A percentile compares a stretch with the other conserved stretches of the same genome.
Conservation (phyloP, 805 yeast genomes). For the Wickerhamomyces bisporus region DNA sequence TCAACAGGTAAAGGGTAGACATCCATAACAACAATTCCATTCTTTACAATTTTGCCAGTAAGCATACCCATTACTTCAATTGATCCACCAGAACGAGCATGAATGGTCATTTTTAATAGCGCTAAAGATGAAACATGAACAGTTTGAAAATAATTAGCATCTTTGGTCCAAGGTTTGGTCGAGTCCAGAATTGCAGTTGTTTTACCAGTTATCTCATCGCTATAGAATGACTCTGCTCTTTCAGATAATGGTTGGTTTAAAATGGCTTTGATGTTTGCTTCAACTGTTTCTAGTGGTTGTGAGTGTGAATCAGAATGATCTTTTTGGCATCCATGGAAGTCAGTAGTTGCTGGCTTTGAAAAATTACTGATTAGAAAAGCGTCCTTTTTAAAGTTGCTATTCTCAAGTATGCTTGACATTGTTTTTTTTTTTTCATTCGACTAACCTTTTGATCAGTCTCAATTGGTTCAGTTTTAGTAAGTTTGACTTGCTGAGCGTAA, state of each 20-base stretch:
- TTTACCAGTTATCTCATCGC: conserved; percentile 7
- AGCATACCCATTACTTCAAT: conserved; percentile 96
- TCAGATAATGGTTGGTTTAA: conserved; percentile 11
- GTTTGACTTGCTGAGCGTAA: too few relatives aligned
- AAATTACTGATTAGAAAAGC: conserved; percentile 7
- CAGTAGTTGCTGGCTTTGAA: neutral
- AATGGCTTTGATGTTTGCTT: conserved; percentile 13
- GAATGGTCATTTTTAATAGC: conserved; percentile 66
- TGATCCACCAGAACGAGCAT: conserved; percentile 78
- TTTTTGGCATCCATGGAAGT: too few relatives aligned
- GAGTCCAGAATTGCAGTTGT: conserved; percentile 13
- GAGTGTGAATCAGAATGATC: neutral
- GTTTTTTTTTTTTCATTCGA: neutral
- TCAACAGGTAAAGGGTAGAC: conserved; percentile 86
- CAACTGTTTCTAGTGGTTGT: conserved; percentile 7
- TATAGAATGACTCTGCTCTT: conserved; percentile 14
- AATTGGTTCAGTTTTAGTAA: too few relatives aligned
- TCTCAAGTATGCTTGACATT: conserved; percentile 2
- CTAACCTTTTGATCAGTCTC: neutral
- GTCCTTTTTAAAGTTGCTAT: conserved; percentile 9
- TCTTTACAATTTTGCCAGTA: conserved; percentile 63
- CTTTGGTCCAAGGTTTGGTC: conserved; percentile 49
- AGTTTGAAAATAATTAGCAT: conserved; percentile 55
- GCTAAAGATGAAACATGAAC: conserved; percentile 69
- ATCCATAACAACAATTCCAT: conserved; percentile 66